Evolutionary conservation across 2,329 filamentous ascomycete species (phyloP), one percentile per base, ranked within the genome.

Genomic region (Neofusicoccum sp.): DNA sequence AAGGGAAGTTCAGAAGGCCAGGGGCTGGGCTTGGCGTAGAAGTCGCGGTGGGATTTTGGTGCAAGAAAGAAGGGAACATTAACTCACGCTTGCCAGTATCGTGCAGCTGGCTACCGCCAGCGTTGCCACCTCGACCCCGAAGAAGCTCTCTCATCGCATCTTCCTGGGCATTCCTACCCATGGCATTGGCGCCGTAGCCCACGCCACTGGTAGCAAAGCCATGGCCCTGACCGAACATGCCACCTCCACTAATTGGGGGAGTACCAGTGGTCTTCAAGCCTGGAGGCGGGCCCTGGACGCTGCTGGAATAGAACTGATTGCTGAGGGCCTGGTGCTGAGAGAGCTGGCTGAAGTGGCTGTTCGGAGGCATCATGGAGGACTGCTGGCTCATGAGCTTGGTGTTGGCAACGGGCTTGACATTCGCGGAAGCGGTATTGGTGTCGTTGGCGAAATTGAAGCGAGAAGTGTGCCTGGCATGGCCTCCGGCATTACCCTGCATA

Each of bases 41-140:
- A 82, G 89, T 90, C 80, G 87, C 83, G 80, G 88, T 88, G 81
- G 88, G 89, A 81, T 91, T 90, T 83, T 93, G 89, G 77, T 90
- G 90, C 79, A 90, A 87, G 80, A 93, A 90, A 82, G 89, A 90
- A 88, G 91, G 90, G 86, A 93, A 89, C 84, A 91, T 89, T 84
- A 89, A 96, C 92, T 96, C 92, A 96, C 92, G 92, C 91, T 96
- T 96, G 87, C 87, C 88, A 78, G 87, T 84, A 80, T 96, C 92
- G 79, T 90, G 88, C 76, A 84, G 83, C 78, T 91, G 89, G 75
- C 83, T 84, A 75, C 84, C 86, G 74, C 84, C 84, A 61, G 59
- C 49, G 70, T 84, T 82, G 73, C 77, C 75, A 68, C 75, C 79
- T 65, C 80, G 85, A 72, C 85, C 84, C 71, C 92, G 87, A 72